Evolutionary conservation across 2,329 filamentous ascomycete genomes (phyloP).

Genomic region (Magnaporthiopsis poae): DNA sequence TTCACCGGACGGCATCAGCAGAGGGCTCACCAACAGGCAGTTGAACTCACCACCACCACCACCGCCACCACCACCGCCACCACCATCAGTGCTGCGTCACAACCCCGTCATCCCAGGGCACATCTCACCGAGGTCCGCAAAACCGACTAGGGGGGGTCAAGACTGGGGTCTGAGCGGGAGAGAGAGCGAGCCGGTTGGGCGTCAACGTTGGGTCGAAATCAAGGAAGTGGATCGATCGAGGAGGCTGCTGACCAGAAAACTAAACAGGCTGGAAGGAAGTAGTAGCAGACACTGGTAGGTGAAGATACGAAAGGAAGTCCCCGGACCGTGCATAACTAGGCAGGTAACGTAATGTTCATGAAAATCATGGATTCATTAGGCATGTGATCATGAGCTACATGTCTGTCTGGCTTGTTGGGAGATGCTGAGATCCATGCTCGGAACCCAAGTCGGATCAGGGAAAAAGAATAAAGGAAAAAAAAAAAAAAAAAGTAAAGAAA

Average conservation of each 20-base stretch:
- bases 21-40: background rate
- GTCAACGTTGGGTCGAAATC: background rate
- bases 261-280: background rate
- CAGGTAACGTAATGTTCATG: background rate
- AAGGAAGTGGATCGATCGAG: background rate
- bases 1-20: background rate
- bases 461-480: background rate
- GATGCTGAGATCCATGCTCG: background rate
- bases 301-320: background rate
- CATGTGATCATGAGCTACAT: slow-evolving; percentile 7
- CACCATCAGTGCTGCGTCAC: no score
- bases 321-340: background rate
- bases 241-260: background rate
- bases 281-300: background rate
- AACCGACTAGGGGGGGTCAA: background rate
- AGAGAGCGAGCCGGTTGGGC: background rate
- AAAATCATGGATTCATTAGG: slow-evolving; percentile 8
- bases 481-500: slow-evolving; percentile 4
- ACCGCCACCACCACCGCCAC: no score
- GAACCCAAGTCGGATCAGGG: background rate
- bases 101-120: background rate
- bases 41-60: background rate
- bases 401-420: background rate
- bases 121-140: background rate
- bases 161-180: background rate